Percentiles rank a stretch among this genome's conserved stretches.
phyloP scores from a whole-genome alignment of 2,329 filamentous ascomycete genomes.

The Xylariaceae sp. region DNA sequence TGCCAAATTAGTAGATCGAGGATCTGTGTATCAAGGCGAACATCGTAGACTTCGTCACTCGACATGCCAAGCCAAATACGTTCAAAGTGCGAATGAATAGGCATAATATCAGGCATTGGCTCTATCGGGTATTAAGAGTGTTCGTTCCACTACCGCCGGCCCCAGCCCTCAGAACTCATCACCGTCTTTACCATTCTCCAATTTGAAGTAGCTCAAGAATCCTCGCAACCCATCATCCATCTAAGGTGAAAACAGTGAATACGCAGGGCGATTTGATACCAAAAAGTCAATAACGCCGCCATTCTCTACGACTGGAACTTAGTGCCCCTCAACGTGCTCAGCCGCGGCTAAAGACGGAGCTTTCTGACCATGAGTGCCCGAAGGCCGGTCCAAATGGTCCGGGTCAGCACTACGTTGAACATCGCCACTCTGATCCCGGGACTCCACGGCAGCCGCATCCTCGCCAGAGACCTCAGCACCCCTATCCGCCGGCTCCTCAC shows the following conservation, averaged over 20 bases:
- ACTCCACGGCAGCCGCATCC: background rate
- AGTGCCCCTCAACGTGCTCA: background rate
- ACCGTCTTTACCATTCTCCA: background rate
- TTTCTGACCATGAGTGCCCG: background rate
- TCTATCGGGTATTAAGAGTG: background rate
- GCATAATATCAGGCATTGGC: too few relatives aligned
- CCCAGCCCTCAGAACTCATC: background rate
- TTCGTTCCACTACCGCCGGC: background rate
- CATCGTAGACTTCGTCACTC: too few relatives aligned
- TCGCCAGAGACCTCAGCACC: background rate
- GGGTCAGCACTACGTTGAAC: background rate
- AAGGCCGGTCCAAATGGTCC: background rate
- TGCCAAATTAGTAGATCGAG: too few relatives aligned
- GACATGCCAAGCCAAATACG: background rate
- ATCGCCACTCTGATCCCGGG: background rate
- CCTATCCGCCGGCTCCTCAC: background rate
- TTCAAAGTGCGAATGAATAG: background rate
- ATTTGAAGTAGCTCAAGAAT: background rate
- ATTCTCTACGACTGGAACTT: slow-evolving; percentile 2
- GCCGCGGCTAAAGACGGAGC: background rate
- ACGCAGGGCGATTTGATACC: background rate
- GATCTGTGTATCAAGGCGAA: too few relatives aligned
- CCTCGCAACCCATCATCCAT: background rate
- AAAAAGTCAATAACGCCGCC: background rate
- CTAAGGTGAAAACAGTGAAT: background rate